Conservation (phyloP, 2,329 filamentous ascomycete genomes). For the Aureobasidium sp. region DNA sequence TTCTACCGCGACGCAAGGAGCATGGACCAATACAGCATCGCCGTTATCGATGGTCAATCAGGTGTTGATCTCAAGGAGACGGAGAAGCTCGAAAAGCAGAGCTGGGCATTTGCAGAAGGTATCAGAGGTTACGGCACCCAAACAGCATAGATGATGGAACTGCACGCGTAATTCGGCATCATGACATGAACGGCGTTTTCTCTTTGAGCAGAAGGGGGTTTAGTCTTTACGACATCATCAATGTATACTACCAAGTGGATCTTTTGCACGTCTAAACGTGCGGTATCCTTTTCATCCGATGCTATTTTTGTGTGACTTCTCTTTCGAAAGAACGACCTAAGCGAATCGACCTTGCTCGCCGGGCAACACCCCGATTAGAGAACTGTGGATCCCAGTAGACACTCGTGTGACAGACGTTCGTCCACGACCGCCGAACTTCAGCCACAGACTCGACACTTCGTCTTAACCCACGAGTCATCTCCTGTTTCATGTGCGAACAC, state of each 20-base stretch:
- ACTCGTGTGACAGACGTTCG: background rate
- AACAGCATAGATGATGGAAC: constrained; percentile 28
- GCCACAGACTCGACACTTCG: background rate
- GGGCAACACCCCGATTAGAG: too few species aligned
- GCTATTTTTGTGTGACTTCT: too few species aligned
- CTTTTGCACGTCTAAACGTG: background rate
- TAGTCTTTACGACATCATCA: background rate
- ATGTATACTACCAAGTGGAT: constrained; percentile 8
- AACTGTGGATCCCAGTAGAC: background rate
- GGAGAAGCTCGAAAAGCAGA: constrained; percentile 88
- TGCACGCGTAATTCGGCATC: constrained; percentile 12
- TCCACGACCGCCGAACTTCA: background rate
- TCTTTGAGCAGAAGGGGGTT: background rate
- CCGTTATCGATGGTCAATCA: constrained; percentile 75
- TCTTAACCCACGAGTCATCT: background rate
- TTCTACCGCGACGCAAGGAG: constrained; percentile 96
- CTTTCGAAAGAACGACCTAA: too few species aligned
- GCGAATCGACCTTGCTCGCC: too few species aligned
- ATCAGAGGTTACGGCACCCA: constrained; percentile 95
- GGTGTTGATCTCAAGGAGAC: constrained; percentile 75
- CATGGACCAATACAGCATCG: constrained; percentile 84
- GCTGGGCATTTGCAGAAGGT: constrained; percentile 94
- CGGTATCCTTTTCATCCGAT: too few species aligned
- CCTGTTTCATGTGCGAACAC: background rate
- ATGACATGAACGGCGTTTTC: constrained; percentile 15